Conservation (phyloP, 2,329 filamentous ascomycete species). For the Phaeosphaeria sp. region DNA sequence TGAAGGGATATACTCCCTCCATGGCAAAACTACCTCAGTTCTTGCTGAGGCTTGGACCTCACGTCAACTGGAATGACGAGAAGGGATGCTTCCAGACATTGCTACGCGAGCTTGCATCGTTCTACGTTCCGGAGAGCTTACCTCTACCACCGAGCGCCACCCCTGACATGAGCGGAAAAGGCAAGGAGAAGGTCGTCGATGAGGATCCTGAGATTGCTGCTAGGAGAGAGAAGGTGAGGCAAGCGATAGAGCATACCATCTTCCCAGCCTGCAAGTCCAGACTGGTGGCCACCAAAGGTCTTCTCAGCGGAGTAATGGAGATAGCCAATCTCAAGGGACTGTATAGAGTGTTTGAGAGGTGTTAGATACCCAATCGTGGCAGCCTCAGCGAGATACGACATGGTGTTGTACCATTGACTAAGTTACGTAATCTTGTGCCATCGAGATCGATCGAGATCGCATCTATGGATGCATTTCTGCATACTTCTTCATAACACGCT, state of each 20-base stretch:
- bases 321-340: constrained; percentile 90
- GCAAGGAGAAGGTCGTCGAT: constrained; percentile 24
- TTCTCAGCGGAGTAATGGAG: constrained; percentile 82
- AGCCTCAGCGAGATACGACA: neutral
- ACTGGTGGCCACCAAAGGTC: constrained; percentile 78
- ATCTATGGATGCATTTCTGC: constrained; percentile 23
- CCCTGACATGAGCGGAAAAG: constrained; percentile 51
- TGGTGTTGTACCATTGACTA: neutral
- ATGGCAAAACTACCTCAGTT: constrained; percentile 89
- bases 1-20: constrained; percentile 88
- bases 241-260: constrained; percentile 81
- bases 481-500: constrained; percentile 47
- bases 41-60: constrained; percentile 83
- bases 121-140: constrained; percentile 88
- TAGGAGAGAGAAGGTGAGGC: constrained; percentile 72
- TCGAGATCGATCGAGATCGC: no score
- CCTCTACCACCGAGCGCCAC: constrained; percentile 56
- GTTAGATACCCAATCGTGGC: constrained; percentile 55
- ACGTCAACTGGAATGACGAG: constrained; percentile 86
- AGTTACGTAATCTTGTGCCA: no score
- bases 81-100: constrained; percentile 86
- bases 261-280: constrained; percentile 88
- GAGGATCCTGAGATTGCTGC: constrained; percentile 52
- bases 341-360: constrained; percentile 94
- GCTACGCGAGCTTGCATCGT: constrained; percentile 83